phyloP scores from a whole-genome alignment of 2,329 filamentous ascomycete species.

The Cercospora beticola region DNA sequence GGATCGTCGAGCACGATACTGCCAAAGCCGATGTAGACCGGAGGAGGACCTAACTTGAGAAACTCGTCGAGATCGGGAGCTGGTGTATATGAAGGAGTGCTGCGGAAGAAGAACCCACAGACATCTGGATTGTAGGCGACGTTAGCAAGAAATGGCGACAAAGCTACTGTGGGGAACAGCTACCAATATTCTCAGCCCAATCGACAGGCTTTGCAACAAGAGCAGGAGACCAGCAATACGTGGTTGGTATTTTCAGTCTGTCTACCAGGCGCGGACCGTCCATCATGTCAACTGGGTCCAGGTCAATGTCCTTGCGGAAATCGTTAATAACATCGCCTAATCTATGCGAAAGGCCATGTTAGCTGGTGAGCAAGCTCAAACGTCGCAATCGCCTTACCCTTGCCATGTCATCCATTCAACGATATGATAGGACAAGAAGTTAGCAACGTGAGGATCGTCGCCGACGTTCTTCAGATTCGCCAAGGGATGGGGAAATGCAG shows the following conservation, averaged over 20 bases:
- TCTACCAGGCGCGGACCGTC: neutral
- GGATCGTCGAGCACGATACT: neutral
- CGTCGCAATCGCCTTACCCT: constrained; percentile 31
- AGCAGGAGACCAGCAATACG: constrained; percentile 56
- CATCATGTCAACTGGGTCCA: constrained; percentile 68
- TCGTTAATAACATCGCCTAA: constrained; percentile 75
- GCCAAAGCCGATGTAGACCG: neutral
- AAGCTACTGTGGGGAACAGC: neutral
- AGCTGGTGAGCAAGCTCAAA: neutral
- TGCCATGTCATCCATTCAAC: constrained; percentile 72
- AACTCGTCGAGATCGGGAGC: neutral
- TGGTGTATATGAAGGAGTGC: neutral
- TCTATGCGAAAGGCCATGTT: neutral
- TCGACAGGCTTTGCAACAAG: constrained; percentile 45
- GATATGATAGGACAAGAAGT: constrained; percentile 76
- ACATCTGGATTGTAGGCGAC: neutral
- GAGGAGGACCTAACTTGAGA: neutral
- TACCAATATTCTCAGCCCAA: constrained; percentile 40
- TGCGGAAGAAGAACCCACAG: neutral
- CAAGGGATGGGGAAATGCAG: constrained; percentile 77
- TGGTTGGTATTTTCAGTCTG: constrained; percentile 65
- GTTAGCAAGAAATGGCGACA: neutral
- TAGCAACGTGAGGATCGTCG: constrained; percentile 47
- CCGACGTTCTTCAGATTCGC: constrained; percentile 55
- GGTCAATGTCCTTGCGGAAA: constrained; percentile 67